Conservation (phyloP, 2,329 filamentous ascomycete genomes). For the Cercospora berteroae region DNA sequence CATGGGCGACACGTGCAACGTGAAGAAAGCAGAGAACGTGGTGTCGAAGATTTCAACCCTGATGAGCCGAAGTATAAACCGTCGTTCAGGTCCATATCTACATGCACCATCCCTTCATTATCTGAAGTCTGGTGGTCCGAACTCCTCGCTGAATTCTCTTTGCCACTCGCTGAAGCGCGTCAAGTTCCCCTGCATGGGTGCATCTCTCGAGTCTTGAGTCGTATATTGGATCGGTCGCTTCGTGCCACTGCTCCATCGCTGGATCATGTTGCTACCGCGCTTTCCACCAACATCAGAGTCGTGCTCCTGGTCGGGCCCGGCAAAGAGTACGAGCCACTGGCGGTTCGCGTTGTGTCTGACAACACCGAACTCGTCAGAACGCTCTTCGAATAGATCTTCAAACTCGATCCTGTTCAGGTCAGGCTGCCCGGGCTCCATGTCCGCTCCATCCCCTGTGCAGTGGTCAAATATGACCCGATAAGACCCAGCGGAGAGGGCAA, state of each 20-base stretch:
- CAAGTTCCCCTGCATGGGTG: neutral
- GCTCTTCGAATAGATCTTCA: conserved; percentile 7
- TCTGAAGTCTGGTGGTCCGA: neutral
- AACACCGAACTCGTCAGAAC: neutral
- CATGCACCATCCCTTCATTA: neutral
- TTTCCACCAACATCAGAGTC: conserved; percentile 2
- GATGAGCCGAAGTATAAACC: neutral
- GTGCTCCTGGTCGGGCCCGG: neutral
- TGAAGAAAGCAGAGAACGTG: neutral
- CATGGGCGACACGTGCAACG: neutral
- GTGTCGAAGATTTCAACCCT: neutral
- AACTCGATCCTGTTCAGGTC: conserved; percentile 2
- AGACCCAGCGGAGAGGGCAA: neutral
- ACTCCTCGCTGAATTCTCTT: neutral
- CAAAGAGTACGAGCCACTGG: neutral
- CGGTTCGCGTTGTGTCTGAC: neutral
- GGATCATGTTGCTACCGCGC: neutral
- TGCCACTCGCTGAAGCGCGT: neutral
- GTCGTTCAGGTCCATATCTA: neutral
- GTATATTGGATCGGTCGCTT: conserved; percentile 2
- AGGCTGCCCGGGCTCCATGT: neutral
- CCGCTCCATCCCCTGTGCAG: neutral
- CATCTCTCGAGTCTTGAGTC: neutral
- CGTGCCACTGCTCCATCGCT: conserved; percentile 2
- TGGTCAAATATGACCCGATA: conserved; percentile 2